Evolutionary conservation across 2,329 filamentous ascomycete species (phyloP), one percentile per base, ranked within the genome.

Genomic region (Colletotrichum agaves): DNA sequence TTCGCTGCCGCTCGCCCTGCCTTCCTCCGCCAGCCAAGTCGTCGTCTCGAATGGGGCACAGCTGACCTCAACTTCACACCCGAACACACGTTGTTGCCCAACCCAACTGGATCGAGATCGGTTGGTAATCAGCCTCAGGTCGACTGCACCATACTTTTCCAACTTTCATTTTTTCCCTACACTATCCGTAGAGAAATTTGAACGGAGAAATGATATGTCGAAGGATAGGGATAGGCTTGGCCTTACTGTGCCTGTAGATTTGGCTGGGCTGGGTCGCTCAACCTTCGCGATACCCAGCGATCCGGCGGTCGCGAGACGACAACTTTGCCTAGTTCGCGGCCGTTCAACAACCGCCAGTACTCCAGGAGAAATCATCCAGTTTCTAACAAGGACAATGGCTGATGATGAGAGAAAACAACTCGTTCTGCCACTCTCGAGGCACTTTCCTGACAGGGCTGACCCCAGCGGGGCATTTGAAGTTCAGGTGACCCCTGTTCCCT

Each of bases 391-490:
- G 68, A 65, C 68, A 35, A 70, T 57, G 58, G 68, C 47, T 69
- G 68, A 47, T 17, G 33, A 52, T 12, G 56, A 58, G 52, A 63
- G 61, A 50, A 35, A 63, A 60, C 49, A 59, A 65, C 60, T 44
- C 53, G 49, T 50, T 56, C 44, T 64, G 60, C 53, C 59, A 68
- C 35, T 52, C 44, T 61, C 27, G 50, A 52, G 47, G 53, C 35
- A 41, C n/a, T 27, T n/a, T 59, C 27, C 60, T 33, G 68, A 69
- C 68, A 70, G 61, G 68, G 68, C 68, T 70, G 68, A 70, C 50
- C 68, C 68, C 56, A 46, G 68, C 68, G 68, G 68, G 65, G 65
- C 60, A 65, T 64, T 49, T 60, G 61, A 52, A 61, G 11, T 61
- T 47, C 23, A 39, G 21, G 53, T 10, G 17, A 65, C 56, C 68